These are phyloP conservation scores for Aspergillus funiculosus DNA, from an alignment of 495 filamentous ascomycete species.

Conservation along the genomic window DNA sequence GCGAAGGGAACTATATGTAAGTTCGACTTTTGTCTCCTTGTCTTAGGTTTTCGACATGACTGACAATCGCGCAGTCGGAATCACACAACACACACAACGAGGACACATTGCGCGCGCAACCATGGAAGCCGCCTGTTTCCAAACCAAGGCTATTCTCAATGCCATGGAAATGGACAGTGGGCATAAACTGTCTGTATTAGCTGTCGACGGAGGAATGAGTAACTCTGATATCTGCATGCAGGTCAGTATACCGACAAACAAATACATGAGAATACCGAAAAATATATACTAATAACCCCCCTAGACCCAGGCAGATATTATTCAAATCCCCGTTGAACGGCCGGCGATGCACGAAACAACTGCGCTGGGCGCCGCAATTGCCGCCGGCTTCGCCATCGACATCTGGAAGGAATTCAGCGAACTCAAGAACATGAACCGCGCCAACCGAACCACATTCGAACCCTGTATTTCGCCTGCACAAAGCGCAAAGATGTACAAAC, in stretches of 20 bases:
- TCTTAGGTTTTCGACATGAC: not conserved
- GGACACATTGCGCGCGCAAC: slow-evolving; percentile 92
- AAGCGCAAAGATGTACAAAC: slow-evolving; percentile 58
- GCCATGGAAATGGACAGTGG: slow-evolving; percentile 92
- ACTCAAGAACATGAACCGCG: slow-evolving; percentile 68
- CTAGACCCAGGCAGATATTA: slow-evolving; percentile 41
- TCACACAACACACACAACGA: slow-evolving; percentile 85
- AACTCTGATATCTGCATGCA: slow-evolving; percentile 94
- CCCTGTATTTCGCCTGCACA: slow-evolving; percentile 58
- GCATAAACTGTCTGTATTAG: slow-evolving; percentile 70
- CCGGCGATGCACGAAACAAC: slow-evolving; percentile 85
- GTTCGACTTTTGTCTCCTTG: slow-evolving; percentile 11
- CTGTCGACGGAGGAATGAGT: slow-evolving; percentile 92
- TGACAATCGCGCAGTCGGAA: slow-evolving; percentile 53
- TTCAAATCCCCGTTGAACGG: slow-evolving; percentile 42
- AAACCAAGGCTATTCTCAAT: slow-evolving; percentile 89
- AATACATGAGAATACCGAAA: not conserved
- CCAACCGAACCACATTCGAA: slow-evolving; percentile 66
- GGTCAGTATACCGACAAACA: slow-evolving; percentile 19
- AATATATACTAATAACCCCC: not conserved
- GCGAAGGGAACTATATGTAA: slow-evolving; percentile 85
- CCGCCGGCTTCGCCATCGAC: slow-evolving; percentile 81
- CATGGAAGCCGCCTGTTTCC: slow-evolving; percentile 90
- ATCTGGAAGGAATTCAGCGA: slow-evolving; percentile 80
- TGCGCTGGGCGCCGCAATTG: slow-evolving; percentile 86